A percentile compares a stretch with the other conserved stretches of the same genome.
phyloP scores from a whole-genome alignment of 2,329 filamentous ascomycete species.

The Trichophyton verrucosum region DNA sequence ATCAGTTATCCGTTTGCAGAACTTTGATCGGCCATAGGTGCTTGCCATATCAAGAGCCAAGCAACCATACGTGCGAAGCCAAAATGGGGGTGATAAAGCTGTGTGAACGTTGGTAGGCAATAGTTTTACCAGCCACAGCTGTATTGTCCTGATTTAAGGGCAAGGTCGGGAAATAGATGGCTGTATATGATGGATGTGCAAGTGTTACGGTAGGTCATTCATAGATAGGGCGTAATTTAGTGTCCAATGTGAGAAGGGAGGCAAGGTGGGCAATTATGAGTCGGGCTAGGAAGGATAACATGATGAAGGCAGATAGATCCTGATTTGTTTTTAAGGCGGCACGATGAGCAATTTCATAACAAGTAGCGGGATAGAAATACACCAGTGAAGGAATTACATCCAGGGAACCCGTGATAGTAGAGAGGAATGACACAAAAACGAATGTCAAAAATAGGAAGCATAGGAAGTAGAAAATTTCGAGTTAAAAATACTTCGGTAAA shows the following conservation, averaged over 20 bases:
- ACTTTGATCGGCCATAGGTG: not conserved
- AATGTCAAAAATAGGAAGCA: not conserved
- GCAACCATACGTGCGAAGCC: not conserved
- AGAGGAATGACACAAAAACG: not conserved
- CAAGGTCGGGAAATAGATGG: not conserved
- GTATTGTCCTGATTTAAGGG: not conserved
- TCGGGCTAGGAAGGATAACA: not conserved
- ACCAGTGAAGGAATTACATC: constrained; percentile 2
- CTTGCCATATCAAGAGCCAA: not conserved
- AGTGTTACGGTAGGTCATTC: not conserved
- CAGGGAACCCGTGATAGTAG: not conserved
- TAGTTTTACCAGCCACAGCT: not conserved
- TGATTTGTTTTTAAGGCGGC: constrained; percentile 1
- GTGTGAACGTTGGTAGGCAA: not conserved
- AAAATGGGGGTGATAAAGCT: not conserved
- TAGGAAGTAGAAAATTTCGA: not conserved
- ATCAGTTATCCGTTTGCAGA: not conserved
- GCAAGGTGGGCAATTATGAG: not conserved
- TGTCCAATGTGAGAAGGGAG: not conserved
- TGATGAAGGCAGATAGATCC: not conserved
- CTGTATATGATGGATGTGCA: not conserved
- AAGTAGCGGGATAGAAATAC: constrained; percentile 1
- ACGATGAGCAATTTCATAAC: constrained; percentile 1
- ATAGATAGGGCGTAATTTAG: not conserved
- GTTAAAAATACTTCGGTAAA: not conserved